Evolutionary conservation across 495 filamentous ascomycete genomes (phyloP), one percentile per base, ranked within the genome.

Genomic region (Penicillium longicatenatum): DNA sequence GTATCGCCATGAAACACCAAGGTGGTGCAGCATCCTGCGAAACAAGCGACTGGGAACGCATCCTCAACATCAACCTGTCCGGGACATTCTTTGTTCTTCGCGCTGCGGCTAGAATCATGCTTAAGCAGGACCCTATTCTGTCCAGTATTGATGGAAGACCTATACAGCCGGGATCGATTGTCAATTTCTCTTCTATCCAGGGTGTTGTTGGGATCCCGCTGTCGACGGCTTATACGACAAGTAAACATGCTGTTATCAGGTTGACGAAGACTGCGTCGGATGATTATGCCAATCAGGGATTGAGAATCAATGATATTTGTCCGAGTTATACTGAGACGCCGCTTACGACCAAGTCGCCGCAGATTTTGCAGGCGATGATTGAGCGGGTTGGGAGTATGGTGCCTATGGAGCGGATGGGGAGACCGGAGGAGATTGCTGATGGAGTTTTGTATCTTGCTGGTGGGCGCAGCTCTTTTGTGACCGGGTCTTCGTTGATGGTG

Each of bases 221-320:
- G 12, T 64, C 62, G 39, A 70, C 69, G 5, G 69, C 68, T 4
- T 77, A 78, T 51, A 69, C 68, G 4, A 66, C 67, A 0, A 64
- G 60, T 1, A 75, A 78, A 56, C 68, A 72, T 24, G 73, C 70
- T 5, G 66, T 74, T 20, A 65, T 76, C n/a, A 60, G 59, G 1
- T 55, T 76, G 61, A 75, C 70, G 10, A 53, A 52, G 33, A 67
- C 70, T 30, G 75, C 77, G 20, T 76, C 76, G 14, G 76, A 77
- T 39, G 76, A 78, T 50, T 76, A 78, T 68, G 71, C 74, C 0
- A 71, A 64, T 11, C 60, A 78, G n/a, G 66, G 69, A 16, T 65
- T 79, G 48, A 60, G 76, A 6, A 68, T 79, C 47, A 79, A 79
- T 56, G 77, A 74, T 24, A 71, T 78, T 29, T 79, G 75, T 52